A percentile compares a stretch with the other conserved stretches of the same genome.
Evolutionary conservation across 352 stramenopile species (phyloP).

Genomic region (Phytophthora aleatoria): DNA sequence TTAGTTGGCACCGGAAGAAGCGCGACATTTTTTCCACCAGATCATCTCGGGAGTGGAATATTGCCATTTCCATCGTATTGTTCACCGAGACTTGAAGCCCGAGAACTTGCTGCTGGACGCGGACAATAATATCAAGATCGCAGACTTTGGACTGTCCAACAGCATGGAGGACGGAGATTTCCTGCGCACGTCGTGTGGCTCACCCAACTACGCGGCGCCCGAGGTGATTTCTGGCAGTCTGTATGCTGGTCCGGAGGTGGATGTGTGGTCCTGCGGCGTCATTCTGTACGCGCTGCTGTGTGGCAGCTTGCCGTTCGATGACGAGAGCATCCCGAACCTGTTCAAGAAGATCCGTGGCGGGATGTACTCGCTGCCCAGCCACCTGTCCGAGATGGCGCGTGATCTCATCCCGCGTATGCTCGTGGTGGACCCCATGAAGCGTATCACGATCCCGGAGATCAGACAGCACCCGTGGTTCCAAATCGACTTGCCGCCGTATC

Average conservation of each 20-base stretch:
- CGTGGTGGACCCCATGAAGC: slow-evolving; percentile 99
- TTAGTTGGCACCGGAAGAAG: slow-evolving; percentile 96
- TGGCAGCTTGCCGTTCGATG: slow-evolving; percentile 98
- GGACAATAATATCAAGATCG: slow-evolving; percentile 99
- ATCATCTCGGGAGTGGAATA: slow-evolving; percentile 99
- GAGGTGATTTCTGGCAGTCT: slow-evolving; percentile 99
- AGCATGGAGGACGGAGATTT: slow-evolving; percentile 99
- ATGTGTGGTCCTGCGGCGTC: slow-evolving; percentile 99
- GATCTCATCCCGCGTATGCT: slow-evolving; percentile 99
- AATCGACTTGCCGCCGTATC: slow-evolving; percentile 97
- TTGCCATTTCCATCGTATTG: slow-evolving; percentile 99
- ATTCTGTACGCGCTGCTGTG: slow-evolving; percentile 99
- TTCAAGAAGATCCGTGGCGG: slow-evolving; percentile 99
- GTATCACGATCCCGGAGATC: slow-evolving; percentile 99
- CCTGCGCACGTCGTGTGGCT: slow-evolving; percentile 96
- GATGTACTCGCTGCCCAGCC: slow-evolving; percentile 98
- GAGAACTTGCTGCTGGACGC: slow-evolving; percentile 98
- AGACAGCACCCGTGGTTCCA: slow-evolving; percentile 98
- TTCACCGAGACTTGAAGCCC: slow-evolving; percentile 98
- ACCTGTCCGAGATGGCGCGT: slow-evolving; percentile 95
- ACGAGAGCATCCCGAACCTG: slow-evolving; percentile 98
- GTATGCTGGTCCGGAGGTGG: slow-evolving; percentile 98
- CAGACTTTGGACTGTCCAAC: slow-evolving; percentile 99
- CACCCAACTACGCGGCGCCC: slow-evolving; percentile 99
- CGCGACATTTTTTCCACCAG: slow-evolving; percentile 99